Conservation (phyloP, 2,329 filamentous ascomycete genomes). For the Colletotrichum sp. region DNA sequence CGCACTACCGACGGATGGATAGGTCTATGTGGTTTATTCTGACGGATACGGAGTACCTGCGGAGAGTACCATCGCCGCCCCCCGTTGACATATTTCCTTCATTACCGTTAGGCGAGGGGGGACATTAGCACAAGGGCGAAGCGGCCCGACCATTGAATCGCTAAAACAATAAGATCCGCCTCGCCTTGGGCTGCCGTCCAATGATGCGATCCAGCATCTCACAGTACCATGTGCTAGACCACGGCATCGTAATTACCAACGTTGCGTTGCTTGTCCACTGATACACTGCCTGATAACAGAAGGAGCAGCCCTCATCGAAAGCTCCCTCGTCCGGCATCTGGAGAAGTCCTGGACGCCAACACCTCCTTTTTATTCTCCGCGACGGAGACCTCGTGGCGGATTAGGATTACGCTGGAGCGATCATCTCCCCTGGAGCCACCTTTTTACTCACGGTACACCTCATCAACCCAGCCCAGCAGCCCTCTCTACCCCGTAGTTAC, state of each 20-base stretch:
- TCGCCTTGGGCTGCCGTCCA: neutral
- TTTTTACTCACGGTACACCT: neutral
- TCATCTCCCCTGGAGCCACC: constrained; percentile 12
- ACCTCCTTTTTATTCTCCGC: neutral
- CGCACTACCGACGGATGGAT: neutral
- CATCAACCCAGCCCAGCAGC: neutral
- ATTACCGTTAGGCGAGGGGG: neutral
- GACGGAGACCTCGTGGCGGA: neutral
- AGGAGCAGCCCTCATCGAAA: neutral
- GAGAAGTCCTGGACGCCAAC: neutral
- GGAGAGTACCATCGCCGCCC: neutral
- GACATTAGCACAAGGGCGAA: neutral
- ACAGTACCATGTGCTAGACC: neutral
- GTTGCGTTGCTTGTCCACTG: neutral
- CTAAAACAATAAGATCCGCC: constrained; percentile 1
- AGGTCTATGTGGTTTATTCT: neutral
- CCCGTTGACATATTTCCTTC: neutral
- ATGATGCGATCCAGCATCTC: neutral
- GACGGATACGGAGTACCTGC: neutral
- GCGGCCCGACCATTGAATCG: neutral
- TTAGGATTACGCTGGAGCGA: constrained; percentile 1
- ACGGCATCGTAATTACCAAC: neutral
- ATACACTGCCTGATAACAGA: neutral
- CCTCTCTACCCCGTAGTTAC: neutral
- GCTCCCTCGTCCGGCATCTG: neutral